Conservation (phyloP, 371 early-diverging fungal species). For the Apophysomyces trapeziformis region DNA sequence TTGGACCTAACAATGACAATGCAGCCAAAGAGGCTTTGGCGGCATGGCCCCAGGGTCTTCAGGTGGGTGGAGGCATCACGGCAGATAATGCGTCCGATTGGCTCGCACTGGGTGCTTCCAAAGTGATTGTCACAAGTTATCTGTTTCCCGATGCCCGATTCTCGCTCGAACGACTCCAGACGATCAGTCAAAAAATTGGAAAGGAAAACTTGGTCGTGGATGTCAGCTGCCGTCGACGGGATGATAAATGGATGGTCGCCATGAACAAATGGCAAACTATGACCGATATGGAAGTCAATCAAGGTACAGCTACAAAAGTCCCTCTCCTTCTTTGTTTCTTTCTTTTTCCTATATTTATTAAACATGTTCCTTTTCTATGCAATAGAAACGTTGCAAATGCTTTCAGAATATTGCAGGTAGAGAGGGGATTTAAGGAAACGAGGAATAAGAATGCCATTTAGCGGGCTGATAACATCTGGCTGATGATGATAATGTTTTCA, state of each 20-base stretch:
- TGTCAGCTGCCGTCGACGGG: slow-evolving; percentile 78
- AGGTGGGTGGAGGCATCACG: slow-evolving; percentile 96
- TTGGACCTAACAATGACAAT: slow-evolving; percentile 87
- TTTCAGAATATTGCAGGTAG: slow-evolving; percentile 81
- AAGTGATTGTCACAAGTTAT: slow-evolving; percentile 95
- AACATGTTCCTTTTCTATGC: neutral
- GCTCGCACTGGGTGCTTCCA: slow-evolving; percentile 86
- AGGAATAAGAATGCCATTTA: neutral
- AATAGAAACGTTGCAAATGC: slow-evolving; percentile 56
- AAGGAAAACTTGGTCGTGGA: slow-evolving; percentile 89
- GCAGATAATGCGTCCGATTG: slow-evolving; percentile 85
- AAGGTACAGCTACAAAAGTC: slow-evolving; percentile 45
- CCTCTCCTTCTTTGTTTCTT: too few species aligned
- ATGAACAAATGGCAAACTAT: slow-evolving; percentile 97
- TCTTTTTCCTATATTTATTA: neutral
- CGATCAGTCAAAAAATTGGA: slow-evolving; percentile 69
- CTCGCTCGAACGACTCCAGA: slow-evolving; percentile 64
- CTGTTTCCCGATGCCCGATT: slow-evolving; percentile 86
- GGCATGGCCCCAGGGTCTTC: slow-evolving; percentile 88
- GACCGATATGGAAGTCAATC: slow-evolving; percentile 85
- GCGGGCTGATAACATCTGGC: too few species aligned
- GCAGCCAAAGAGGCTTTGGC: slow-evolving; percentile 85
- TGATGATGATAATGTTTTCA: slow-evolving; percentile 14
- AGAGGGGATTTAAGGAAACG: slow-evolving; percentile 9
- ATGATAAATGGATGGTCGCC: slow-evolving; percentile 88